Percentiles rank a stretch among this genome's conserved stretches.
Evolutionary conservation across 2,329 filamentous ascomycete genomes (phyloP).

Genomic region (Ascochyta pisi): DNA sequence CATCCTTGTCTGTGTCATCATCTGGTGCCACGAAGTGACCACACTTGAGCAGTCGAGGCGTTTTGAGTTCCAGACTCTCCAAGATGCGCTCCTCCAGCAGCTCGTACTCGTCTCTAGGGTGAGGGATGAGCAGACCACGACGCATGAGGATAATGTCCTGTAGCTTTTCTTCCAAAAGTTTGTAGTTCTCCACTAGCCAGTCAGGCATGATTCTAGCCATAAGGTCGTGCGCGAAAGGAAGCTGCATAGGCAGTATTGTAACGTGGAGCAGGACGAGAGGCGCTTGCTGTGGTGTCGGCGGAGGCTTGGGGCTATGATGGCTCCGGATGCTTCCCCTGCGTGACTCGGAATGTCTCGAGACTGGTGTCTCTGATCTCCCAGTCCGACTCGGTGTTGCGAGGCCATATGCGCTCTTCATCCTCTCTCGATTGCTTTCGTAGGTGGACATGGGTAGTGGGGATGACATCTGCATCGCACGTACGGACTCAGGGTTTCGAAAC

Average conservation of each 20-base stretch:
- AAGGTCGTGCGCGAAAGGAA: constrained; percentile 62
- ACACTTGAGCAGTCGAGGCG: constrained; percentile 74
- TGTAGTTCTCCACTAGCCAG: constrained; percentile 65
- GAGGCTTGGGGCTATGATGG: constrained; percentile 36
- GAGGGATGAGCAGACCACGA: constrained; percentile 76
- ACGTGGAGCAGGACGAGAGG: constrained; percentile 81
- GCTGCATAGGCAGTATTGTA: constrained; percentile 73
- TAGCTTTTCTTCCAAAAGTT: constrained; percentile 71
- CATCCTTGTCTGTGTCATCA: constrained; percentile 50
- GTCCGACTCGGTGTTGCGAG: constrained; percentile 42
- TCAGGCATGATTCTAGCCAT: constrained; percentile 61
- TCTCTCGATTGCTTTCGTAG: constrained; percentile 40
- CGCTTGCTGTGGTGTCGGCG: constrained; percentile 54
- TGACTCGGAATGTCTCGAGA: constrained; percentile 39
- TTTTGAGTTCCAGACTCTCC: constrained; percentile 74
- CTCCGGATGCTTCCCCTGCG: constrained; percentile 37
- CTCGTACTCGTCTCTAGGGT: constrained; percentile 82
- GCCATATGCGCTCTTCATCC: constrained; percentile 42
- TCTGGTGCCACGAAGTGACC: constrained; percentile 70
- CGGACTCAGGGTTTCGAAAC: constrained; percentile 73
- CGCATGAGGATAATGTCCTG: constrained; percentile 73
- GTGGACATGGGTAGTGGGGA: constrained; percentile 56
- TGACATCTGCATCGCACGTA: constrained; percentile 75
- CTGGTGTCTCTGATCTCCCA: constrained; percentile 40
- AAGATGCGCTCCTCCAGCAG: constrained; percentile 78